phyloP scores from a whole-genome alignment of 2,329 filamentous ascomycete species.

The Tricladium varicosporioides region DNA sequence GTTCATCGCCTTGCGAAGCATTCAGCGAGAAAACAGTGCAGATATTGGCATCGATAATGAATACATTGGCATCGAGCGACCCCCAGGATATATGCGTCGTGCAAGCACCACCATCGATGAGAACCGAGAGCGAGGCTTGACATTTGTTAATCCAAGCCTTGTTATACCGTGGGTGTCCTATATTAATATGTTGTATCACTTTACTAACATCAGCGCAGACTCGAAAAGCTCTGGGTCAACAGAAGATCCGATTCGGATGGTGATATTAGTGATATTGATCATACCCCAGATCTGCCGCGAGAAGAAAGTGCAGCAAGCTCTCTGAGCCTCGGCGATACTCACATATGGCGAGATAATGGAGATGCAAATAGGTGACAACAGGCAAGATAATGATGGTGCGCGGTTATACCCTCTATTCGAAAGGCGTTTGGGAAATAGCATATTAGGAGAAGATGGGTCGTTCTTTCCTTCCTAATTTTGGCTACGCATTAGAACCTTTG shows the following conservation, averaged over 20 bases:
- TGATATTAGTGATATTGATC: conserved; percentile 11
- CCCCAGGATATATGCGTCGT: conserved; percentile 25
- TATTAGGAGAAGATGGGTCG: background rate
- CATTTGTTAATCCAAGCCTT: conserved; percentile 76
- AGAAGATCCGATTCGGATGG: conserved; percentile 18
- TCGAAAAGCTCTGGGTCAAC: conserved; percentile 68
- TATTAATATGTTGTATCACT: background rate
- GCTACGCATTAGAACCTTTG: background rate
- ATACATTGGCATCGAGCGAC: conserved; percentile 29
- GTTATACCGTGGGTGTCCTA: conserved; percentile 55
- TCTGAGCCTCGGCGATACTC: conserved; percentile 48
- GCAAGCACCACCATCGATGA: conserved; percentile 66
- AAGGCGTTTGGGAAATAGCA: conserved; percentile 16
- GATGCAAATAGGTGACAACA: conserved; percentile 32
- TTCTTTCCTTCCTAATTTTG: conserved; percentile 13
- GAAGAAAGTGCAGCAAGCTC: conserved; percentile 43
- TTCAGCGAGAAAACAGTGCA: conserved; percentile 61
- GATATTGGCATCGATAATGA: conserved; percentile 43
- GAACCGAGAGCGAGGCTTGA: conserved; percentile 64
- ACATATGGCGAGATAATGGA: conserved; percentile 45
- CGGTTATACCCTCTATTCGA: conserved; percentile 2
- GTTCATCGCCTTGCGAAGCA: conserved; percentile 88
- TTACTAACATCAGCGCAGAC: conserved; percentile 39
- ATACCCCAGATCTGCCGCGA: background rate
- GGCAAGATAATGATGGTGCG: background rate